Conservation (phyloP, 1,284 basidiomycete genomes). For the Inonotus obliquus region DNA sequence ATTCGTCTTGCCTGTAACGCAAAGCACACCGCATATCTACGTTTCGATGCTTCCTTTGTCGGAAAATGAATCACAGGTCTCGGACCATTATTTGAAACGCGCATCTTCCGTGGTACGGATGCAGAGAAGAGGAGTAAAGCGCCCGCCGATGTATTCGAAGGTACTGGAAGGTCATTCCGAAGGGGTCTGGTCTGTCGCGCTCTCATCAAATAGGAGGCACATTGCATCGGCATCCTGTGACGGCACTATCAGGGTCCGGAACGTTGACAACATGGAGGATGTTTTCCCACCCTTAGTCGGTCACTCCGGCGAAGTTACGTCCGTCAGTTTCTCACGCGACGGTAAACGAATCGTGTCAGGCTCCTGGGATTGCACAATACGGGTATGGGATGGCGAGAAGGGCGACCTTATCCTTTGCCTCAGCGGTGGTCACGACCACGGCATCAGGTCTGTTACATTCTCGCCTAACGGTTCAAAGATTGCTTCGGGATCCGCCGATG, state of each 20-base stretch:
- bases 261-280: not conserved
- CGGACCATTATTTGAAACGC: not conserved
- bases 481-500: slow-evolving; percentile 3
- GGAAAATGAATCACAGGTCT: slow-evolving; percentile 11
- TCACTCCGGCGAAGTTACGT: not conserved
- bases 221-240: not conserved
- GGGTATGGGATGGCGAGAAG: slow-evolving; percentile 2
- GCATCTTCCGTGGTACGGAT: not conserved
- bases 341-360: not conserved
- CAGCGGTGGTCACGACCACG: not conserved
- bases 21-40: slow-evolving; percentile 12
- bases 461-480: not conserved
- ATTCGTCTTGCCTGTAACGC: not conserved
- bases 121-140: not conserved
- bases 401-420: not conserved
- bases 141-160: not conserved
- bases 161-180: not conserved
- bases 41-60: slow-evolving; percentile 7
- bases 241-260: not conserved
- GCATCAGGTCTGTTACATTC: too few relatives aligned
- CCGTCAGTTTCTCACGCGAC: not conserved
- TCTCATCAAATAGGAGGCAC: not conserved
- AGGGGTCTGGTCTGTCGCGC: not conserved
- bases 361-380: not conserved
- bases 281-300: not conserved